phyloP scores from a whole-genome alignment of 768 basidiomycete species.

The Leccinum barrowsii region DNA sequence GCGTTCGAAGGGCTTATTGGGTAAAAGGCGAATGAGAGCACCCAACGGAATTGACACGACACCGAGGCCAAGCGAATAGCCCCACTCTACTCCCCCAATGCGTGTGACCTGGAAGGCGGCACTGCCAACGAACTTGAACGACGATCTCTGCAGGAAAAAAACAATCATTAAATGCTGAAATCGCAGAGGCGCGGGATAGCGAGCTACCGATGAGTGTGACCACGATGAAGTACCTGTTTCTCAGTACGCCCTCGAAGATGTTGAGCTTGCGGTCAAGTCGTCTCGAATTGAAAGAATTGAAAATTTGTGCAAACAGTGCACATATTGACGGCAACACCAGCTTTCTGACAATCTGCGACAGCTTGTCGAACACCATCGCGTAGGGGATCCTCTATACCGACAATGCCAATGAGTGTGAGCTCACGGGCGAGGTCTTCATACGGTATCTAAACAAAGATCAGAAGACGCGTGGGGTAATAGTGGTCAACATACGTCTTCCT shows the following conservation, averaged over 20 bases:
- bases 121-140: slow-evolving; percentile 80
- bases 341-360: slow-evolving; percentile 80
- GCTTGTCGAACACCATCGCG: slow-evolving; percentile 87
- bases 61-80: slow-evolving; percentile 85
- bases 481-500: slow-evolving; percentile 50
- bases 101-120: slow-evolving; percentile 86
- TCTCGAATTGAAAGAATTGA: slow-evolving; percentile 91
- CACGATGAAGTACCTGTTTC: slow-evolving; percentile 79
- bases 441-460: slow-evolving; percentile 45
- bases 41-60: slow-evolving; percentile 86
- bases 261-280: slow-evolving; percentile 84
- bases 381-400: slow-evolving; percentile 95
- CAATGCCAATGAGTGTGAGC: slow-evolving; percentile 83
- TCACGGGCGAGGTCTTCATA: slow-evolving; percentile 68
- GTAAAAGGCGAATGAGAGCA: slow-evolving; percentile 72
- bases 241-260: slow-evolving; percentile 77
- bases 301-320: slow-evolving; percentile 98
- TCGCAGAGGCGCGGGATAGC: neutral
- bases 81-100: slow-evolving; percentile 87
- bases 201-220: slow-evolving; percentile 81
- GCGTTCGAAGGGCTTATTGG: slow-evolving; percentile 74
- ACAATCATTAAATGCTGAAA: slow-evolving; percentile 4
- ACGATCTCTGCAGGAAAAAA: slow-evolving; percentile 61
- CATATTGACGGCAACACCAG: slow-evolving; percentile 96
- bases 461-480: neutral